Percentiles rank a stretch among this genome's conserved stretches.
These are phyloP conservation scores for Aureobasidium sp. DNA, from an alignment of 2,329 filamentous ascomycete species.

Conservation along the genomic window DNA sequence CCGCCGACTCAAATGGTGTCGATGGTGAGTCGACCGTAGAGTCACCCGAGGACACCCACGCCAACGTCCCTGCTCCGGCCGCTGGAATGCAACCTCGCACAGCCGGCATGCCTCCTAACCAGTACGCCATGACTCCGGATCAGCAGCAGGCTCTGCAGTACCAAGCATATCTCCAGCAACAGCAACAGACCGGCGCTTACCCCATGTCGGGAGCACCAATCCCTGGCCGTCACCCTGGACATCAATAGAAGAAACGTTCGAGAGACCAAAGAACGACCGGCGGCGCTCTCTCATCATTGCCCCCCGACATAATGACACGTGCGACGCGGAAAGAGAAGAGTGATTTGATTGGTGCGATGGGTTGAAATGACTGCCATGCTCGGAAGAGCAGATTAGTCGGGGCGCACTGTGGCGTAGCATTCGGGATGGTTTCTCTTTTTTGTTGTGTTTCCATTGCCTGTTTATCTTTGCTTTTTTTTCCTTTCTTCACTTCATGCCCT, in stretches of 20 bases:
- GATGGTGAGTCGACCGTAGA: constrained; percentile 56
- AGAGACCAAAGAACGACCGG: background rate
- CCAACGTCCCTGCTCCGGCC: constrained; percentile 40
- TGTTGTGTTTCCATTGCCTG: background rate
- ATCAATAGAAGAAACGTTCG: constrained; percentile 10
- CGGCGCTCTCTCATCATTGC: constrained; percentile 1
- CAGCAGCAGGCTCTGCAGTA: constrained; percentile 35
- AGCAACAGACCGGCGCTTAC: constrained; percentile 31
- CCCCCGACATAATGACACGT: constrained; percentile 13
- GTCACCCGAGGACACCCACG: constrained; percentile 81
- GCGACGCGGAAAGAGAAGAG: constrained; percentile 14
- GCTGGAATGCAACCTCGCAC: constrained; percentile 28
- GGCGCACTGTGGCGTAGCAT: constrained; percentile 16
- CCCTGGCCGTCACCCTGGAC: constrained; percentile 16
- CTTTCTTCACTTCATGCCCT: constrained; percentile 12
- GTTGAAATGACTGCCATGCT: constrained; percentile 11
- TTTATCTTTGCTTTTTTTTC: constrained; percentile 6
- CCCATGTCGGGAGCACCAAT: constrained; percentile 30
- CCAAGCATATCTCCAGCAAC: constrained; percentile 34
- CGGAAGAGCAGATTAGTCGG: constrained; percentile 4
- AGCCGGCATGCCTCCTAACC: constrained; percentile 23
- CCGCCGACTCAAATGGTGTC: constrained; percentile 60
- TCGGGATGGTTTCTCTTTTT: constrained; percentile 1
- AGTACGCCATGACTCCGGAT: constrained; percentile 32
- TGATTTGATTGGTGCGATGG: constrained; percentile 16